These are phyloP conservation scores for Amaranthus palmeri DNA, from an alignment of 148 eudicot species.

Conservation along the genomic window DNA sequence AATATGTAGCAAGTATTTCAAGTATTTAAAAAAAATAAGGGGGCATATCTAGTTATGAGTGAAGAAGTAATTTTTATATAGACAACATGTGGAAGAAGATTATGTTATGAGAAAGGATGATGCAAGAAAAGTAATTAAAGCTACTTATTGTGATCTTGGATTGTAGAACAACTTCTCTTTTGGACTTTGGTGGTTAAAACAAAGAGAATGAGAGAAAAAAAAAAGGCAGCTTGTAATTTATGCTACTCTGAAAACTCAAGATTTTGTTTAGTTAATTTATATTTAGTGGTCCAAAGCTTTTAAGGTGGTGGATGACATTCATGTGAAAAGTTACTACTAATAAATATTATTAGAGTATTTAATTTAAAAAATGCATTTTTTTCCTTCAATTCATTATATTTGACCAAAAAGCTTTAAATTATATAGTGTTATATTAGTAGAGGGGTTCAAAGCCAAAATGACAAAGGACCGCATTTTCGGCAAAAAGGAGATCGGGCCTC, in stretches of 20 bases:
- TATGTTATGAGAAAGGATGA: neutral
- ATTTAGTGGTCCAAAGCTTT: conserved; percentile 11
- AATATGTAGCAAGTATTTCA: no score
- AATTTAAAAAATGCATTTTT: no score
- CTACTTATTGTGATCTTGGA: neutral
- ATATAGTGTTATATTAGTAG: no score
- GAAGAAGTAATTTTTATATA: neutral
- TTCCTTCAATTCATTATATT: no score
- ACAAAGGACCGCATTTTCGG: no score
- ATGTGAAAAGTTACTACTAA: conserved; percentile 4
- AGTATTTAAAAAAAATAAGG: neutral
- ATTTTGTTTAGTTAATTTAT: neutral
- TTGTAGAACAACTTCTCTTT: neutral
- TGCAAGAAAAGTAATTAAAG: neutral
- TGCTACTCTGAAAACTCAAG: neutral
- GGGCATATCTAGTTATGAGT: neutral
- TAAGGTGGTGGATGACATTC: neutral
- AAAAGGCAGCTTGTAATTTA: conserved; percentile 5
- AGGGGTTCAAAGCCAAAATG: no score
- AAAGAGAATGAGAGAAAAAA: conserved; percentile 5
- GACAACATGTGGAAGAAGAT: neutral
- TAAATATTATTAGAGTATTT: no score
- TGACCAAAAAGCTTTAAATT: no score
- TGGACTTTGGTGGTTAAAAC: conserved; percentile 1
- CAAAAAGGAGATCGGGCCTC: no score